A percentile compares a stretch with the other conserved stretches of the same genome.
Conservation (phyloP, 2,329 filamentous ascomycete species). For the Ophiostoma angusticollis region DNA sequence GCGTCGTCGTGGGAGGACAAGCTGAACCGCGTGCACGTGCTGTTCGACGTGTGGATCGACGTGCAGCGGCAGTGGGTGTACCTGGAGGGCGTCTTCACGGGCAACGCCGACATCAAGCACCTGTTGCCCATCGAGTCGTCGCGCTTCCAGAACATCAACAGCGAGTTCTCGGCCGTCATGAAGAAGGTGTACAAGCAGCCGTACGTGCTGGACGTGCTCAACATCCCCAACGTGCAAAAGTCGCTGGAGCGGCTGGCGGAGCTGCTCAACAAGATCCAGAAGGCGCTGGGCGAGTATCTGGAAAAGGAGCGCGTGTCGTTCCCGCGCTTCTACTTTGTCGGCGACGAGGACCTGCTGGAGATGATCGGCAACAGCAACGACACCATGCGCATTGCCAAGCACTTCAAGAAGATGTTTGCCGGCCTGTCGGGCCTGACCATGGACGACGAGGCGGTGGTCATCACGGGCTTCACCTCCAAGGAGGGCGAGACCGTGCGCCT, state of each 20-base stretch:
- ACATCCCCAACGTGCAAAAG: slow-evolving; percentile 91
- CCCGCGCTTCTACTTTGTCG: slow-evolving; percentile 98
- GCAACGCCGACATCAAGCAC: slow-evolving; percentile 98
- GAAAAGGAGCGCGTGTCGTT: slow-evolving; percentile 97
- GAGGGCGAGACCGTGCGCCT: slow-evolving; percentile 81
- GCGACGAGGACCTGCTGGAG: slow-evolving; percentile 93
- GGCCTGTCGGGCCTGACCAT: slow-evolving; percentile 82
- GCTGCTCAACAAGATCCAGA: slow-evolving; percentile 96
- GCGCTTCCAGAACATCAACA: slow-evolving; percentile 98
- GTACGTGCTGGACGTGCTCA: slow-evolving; percentile 88
- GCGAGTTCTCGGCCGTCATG: slow-evolving; percentile 97
- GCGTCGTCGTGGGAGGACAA: slow-evolving; percentile 96
- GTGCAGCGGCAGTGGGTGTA: slow-evolving; percentile 99
- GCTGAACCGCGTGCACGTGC: slow-evolving; percentile 87
- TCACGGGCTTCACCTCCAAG: slow-evolving; percentile 87
- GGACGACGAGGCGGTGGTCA: slow-evolving; percentile 79
- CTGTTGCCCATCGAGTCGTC: slow-evolving; percentile 91
- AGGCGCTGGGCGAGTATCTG: slow-evolving; percentile 94
- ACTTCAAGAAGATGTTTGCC: slow-evolving; percentile 99
- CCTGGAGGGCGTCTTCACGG: slow-evolving; percentile 95
- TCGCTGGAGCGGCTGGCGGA: slow-evolving; percentile 93
- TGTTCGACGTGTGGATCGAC: slow-evolving; percentile 99
- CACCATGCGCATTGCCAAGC: slow-evolving; percentile 88
- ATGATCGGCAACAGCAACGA: slow-evolving; percentile 99
- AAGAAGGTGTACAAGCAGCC: slow-evolving; percentile 98